phyloP scores from a whole-genome alignment of 164 flowering plant species.

The Taxillus chinensis region DNA sequence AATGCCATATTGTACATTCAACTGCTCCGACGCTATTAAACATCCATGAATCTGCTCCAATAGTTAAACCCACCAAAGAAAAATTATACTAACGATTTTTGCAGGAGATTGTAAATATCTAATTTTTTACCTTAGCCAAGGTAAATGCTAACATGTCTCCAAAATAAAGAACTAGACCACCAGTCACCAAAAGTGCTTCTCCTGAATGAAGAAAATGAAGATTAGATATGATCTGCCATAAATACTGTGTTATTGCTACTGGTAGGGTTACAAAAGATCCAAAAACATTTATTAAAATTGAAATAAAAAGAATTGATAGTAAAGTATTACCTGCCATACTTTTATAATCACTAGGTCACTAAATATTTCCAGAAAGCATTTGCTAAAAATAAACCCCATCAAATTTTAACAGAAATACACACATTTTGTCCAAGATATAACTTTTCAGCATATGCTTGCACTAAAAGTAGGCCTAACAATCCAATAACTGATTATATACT shows the following conservation, averaged over 20 bases:
- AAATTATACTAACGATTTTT: not conserved
- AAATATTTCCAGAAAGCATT: too few relatives aligned
- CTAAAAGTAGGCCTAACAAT: too few relatives aligned
- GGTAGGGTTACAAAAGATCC: too few relatives aligned
- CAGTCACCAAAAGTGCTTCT: constrained; percentile 73
- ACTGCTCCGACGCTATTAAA: constrained; percentile 24
- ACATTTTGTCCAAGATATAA: too few relatives aligned
- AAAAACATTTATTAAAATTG: too few relatives aligned
- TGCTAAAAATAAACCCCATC: too few relatives aligned
- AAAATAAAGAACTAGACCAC: constrained; percentile 65
- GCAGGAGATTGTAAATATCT: not conserved
- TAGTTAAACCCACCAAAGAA: constrained; percentile 1
- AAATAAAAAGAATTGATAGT: too few relatives aligned
- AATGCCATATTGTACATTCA: constrained; percentile 26
- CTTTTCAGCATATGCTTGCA: too few relatives aligned
- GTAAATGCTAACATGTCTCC: constrained; percentile 77
- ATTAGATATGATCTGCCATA: not conserved
- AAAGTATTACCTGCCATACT: too few relatives aligned
- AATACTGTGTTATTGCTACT: not conserved
- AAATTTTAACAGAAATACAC: too few relatives aligned
- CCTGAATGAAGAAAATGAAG: constrained; percentile 30
- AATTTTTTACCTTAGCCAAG: constrained; percentile 38
- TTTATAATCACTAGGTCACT: too few relatives aligned
- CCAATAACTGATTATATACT: too few relatives aligned
- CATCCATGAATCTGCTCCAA: constrained; percentile 33